Conservation (phyloP, 2,329 filamentous ascomycete genomes). For the Phaeosphaeriaceae sp. region DNA sequence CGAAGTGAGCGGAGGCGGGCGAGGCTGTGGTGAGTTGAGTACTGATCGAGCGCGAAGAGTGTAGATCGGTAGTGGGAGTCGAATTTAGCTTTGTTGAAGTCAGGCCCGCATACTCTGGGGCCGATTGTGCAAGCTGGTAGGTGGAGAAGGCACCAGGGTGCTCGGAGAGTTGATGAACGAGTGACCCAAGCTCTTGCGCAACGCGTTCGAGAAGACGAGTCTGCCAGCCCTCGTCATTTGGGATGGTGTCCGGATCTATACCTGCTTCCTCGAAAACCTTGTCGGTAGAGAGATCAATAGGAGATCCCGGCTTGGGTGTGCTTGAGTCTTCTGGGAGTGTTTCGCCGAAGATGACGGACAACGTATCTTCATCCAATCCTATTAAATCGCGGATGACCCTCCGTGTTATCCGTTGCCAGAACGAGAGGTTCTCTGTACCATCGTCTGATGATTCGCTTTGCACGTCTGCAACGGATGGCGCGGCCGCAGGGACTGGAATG, state of each 20-base stretch:
- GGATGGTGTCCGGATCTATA: constrained; percentile 38
- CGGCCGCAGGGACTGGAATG: constrained; percentile 16
- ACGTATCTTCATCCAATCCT: constrained; percentile 84
- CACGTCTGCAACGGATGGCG: constrained; percentile 32
- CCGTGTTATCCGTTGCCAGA: constrained; percentile 83
- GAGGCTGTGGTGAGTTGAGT: constrained; percentile 39
- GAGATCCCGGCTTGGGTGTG: constrained; percentile 26
- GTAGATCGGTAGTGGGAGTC: constrained; percentile 28
- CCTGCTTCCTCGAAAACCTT: constrained; percentile 28
- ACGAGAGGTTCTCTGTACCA: constrained; percentile 66
- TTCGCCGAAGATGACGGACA: constrained; percentile 89
- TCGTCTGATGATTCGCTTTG: constrained; percentile 49
- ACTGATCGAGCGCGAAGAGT: constrained; percentile 29
- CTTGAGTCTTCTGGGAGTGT: constrained; percentile 62
- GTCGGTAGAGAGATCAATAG: constrained; percentile 26
- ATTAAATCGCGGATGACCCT: constrained; percentile 89
- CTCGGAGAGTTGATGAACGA: constrained; percentile 83
- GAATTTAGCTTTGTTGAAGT: constrained; percentile 59
- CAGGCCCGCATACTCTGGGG: constrained; percentile 80
- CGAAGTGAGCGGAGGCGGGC: constrained; percentile 55
- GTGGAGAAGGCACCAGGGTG: constrained; percentile 90
- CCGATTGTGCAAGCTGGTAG: constrained; percentile 67
- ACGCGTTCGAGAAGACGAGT: constrained; percentile 82
- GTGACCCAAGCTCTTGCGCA: constrained; percentile 82
- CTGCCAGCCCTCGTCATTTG: constrained; percentile 67